These are phyloP conservation scores for Fusarium liriodendri DNA, from an alignment of 2,329 filamentous ascomycete species.

Conservation along the genomic window DNA sequence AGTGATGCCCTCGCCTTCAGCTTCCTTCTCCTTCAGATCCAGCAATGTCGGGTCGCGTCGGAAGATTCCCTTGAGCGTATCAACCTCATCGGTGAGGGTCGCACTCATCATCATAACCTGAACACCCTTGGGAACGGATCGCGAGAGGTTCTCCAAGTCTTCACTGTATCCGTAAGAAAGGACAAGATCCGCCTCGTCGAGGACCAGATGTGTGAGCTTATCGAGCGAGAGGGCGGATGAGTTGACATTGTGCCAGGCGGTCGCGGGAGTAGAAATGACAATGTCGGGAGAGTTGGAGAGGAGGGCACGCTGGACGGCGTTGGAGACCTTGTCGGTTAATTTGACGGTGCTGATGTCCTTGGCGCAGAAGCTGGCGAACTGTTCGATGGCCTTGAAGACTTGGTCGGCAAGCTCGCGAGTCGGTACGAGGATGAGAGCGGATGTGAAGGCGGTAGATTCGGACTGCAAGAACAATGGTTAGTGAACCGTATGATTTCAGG, in stretches of 20 bases:
- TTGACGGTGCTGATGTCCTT: constrained; percentile 87
- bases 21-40: constrained; percentile 85
- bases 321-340: constrained; percentile 89
- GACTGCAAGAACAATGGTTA: constrained; percentile 50
- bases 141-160: constrained; percentile 83
- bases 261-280: constrained; percentile 89
- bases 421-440: constrained; percentile 90
- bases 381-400: constrained; percentile 81
- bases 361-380: constrained; percentile 83
- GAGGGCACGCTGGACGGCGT: constrained; percentile 87
- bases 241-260: constrained; percentile 82
- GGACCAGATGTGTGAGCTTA: constrained; percentile 80
- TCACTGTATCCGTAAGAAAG: constrained; percentile 95
- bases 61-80: constrained; percentile 86
- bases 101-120: constrained; percentile 96
- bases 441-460: constrained; percentile 66
- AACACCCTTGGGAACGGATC: constrained; percentile 82
- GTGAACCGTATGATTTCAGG: background rate
- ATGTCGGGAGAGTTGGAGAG: constrained; percentile 89
- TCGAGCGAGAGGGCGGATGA: constrained; percentile 72
- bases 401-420: constrained; percentile 95
- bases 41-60: constrained; percentile 83
- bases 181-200: constrained; percentile 95
- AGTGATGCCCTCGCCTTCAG: constrained; percentile 79
- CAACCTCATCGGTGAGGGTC: constrained; percentile 88